Percentiles rank a stretch among this genome's conserved stretches.
Conservation (phyloP, 352 stramenopile genomes). For the Phytophthora citrophthora region DNA sequence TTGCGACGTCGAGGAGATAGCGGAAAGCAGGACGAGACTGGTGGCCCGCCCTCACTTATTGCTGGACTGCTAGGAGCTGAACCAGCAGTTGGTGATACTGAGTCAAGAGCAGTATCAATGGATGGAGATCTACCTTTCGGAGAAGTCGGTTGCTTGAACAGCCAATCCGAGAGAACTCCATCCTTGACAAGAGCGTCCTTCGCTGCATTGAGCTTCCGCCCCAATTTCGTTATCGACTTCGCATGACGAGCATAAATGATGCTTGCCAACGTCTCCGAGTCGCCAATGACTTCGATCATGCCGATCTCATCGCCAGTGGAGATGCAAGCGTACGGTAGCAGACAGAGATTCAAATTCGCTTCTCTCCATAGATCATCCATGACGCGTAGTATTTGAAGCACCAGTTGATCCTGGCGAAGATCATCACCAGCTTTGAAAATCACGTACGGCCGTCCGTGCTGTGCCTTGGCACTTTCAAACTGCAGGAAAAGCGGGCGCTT, state of each 20-base stretch:
- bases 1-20: constrained; percentile 48
- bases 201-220: constrained; percentile 69
- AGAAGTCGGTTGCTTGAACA: constrained; percentile 45
- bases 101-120: constrained; percentile 15
- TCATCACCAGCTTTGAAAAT: constrained; percentile 96
- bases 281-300: constrained; percentile 90
- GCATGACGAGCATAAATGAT: constrained; percentile 86
- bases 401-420: constrained; percentile 94
- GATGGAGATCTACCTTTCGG: constrained; percentile 4
- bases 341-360: constrained; percentile 81
- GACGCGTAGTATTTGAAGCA: constrained; percentile 90
- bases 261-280: constrained; percentile 88
- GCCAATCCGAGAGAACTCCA: constrained; percentile 74
- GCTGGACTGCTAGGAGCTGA: constrained; percentile 18
- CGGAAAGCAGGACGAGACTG: constrained; percentile 61
- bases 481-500: constrained; percentile 92
- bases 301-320: constrained; percentile 87
- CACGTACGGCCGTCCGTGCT: constrained; percentile 68
- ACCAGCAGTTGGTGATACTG: constrained; percentile 14
- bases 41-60: constrained; percentile 9
- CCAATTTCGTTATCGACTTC: constrained; percentile 61
- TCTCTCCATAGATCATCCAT: constrained; percentile 93
- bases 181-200: constrained; percentile 73
- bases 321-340: constrained; percentile 89
- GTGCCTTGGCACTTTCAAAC: constrained; percentile 74